Evolutionary conservation across 73 alveolate genomes (phyloP), one percentile per base, ranked within the genome.

Genomic region (Paramecium bursaria): DNA sequence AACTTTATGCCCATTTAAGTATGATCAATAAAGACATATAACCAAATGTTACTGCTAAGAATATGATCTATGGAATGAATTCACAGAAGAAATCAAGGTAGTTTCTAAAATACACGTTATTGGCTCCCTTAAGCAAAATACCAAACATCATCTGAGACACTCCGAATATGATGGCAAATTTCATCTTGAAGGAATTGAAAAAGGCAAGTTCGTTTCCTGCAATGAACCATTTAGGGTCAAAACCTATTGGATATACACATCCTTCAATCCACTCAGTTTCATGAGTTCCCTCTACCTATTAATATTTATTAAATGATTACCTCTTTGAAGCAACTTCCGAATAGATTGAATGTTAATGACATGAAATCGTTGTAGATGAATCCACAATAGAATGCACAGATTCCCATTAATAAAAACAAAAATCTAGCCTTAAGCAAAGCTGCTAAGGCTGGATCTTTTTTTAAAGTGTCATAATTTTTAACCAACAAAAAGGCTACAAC

Each of bases 171-270:
- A 97, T 99, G 35, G 99, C 92, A 87, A 95, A 76, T 86, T 97
- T 97, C 99, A 97, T 97, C 85, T 97, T 97, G 42, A 95, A 88
- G 5, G 98, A 94, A 86, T 97, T 97, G 51, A 91, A 85, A 92
- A 90, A 97, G 26, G 95, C 51, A 61, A 97, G 92, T 75, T 95
- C 98, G 86, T 97, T 97, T 19, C 57, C 55, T 22, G 99, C 87
- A 10, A 92, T 35, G 87, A 85, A 93, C 99, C 99, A 97, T 61
- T 90, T 90, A 19, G 99, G 98, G 79, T 97, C 99, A 44, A 97
- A 77, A 25, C 99, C 99, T 19, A 96, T 19, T 1, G 99, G 98
- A 67, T 97, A 97, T 27, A 88, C 87, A 52, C 98, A 21, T 46
- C 85, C 44, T 26, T 85, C 46, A 13, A 79, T 48, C 60, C 75